Percentiles rank a stretch among this genome's conserved stretches.
phyloP scores from a whole-genome alignment of 768 basidiomycete genomes.

The Leccinum ochraceum region DNA sequence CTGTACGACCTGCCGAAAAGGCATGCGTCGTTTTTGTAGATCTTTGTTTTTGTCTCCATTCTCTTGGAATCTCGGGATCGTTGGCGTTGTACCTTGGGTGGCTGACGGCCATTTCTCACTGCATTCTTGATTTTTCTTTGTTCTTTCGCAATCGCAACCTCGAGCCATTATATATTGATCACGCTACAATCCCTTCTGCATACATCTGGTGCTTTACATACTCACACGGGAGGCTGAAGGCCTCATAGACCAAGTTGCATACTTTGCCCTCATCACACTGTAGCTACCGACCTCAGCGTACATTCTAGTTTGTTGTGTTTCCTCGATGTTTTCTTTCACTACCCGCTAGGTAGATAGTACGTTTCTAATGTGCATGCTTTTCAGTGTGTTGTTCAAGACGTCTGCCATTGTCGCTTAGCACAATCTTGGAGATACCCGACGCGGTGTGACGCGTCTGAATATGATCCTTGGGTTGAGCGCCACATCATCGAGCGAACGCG shows the following conservation, averaged over 20 bases:
- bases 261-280: conserved; percentile 12
- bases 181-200: conserved; percentile 18
- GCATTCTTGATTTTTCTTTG: conserved; percentile 14
- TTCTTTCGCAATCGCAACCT: conserved; percentile 2
- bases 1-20: conserved; percentile 6
- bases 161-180: conserved; percentile 8
- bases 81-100: conserved; percentile 22
- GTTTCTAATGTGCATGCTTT: conserved; percentile 22
- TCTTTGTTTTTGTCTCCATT: conserved; percentile 11
- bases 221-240: conserved; percentile 36
- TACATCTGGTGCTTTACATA: conserved; percentile 25
- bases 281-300: conserved; percentile 21
- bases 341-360: conserved; percentile 15
- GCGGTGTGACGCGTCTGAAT: conserved; percentile 9
- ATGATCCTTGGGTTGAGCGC: conserved; percentile 6
- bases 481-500: conserved; percentile 6
- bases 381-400: conserved; percentile 7
- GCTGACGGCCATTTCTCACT: conserved; percentile 31
- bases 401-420: not conserved
- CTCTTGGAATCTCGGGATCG: conserved; percentile 18
- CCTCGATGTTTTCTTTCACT: conserved; percentile 12
- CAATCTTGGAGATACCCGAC: not conserved
- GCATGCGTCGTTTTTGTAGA: conserved; percentile 11
- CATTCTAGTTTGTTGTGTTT: conserved; percentile 25
- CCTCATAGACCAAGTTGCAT: conserved; percentile 32